A percentile compares a stretch with the other conserved stretches of the same genome.
Evolutionary conservation across 352 stramenopile species (phyloP).

Genomic region (Phytophthora lateralis): DNA sequence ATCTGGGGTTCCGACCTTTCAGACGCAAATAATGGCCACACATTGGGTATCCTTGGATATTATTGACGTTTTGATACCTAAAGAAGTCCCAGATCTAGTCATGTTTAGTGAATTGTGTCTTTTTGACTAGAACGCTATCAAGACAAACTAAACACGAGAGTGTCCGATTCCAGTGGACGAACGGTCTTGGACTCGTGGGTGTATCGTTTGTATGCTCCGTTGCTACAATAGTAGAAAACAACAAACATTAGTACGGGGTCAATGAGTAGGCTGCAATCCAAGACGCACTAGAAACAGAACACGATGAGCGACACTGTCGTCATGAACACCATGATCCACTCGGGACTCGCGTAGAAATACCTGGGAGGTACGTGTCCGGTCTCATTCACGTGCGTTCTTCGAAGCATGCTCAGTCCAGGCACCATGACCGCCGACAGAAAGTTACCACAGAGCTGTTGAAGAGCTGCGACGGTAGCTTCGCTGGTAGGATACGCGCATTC

Average conservation of each 20-base stretch:
- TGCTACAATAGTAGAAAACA: conserved; percentile 20
- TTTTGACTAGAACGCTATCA: no score
- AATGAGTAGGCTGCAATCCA: not conserved
- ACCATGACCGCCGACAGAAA: conserved; percentile 71
- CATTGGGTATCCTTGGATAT: not conserved
- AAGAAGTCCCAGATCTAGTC: no score
- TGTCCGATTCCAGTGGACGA: no score
- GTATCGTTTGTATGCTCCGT: conserved; percentile 64
- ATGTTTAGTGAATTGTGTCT: no score
- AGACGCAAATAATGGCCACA: not conserved
- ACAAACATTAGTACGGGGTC: not conserved
- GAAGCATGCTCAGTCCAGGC: conserved; percentile 50
- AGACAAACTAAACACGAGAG: not conserved
- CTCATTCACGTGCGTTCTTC: conserved; percentile 43
- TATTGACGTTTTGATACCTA: not conserved
- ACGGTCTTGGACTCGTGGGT: conserved; percentile 34
- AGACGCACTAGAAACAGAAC: conserved; percentile 66
- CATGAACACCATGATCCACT: conserved; percentile 61
- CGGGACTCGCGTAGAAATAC: conserved; percentile 60
- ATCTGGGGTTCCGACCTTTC: not conserved
- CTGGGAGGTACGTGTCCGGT: conserved; percentile 50
- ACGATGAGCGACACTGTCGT: conserved; percentile 44
- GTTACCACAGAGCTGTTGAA: conserved; percentile 81
- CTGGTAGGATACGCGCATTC: conserved; percentile 79
- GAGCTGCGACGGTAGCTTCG: conserved; percentile 71